Evolutionary conservation across 208 protist genomes (phyloP).

Genomic region (Trichomonas gallinae): DNA sequence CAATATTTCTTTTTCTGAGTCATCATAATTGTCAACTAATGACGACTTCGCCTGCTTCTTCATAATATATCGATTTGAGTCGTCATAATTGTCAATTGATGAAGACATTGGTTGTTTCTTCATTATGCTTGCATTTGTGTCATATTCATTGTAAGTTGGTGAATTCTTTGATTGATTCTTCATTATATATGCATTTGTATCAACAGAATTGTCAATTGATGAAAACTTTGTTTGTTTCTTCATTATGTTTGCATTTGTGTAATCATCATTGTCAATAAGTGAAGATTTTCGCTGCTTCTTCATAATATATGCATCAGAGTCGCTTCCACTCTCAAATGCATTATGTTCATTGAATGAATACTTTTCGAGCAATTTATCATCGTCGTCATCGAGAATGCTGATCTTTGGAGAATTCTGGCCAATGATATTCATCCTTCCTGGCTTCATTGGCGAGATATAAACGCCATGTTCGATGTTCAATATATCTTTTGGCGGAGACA

Average conservation of each 20-base stretch:
- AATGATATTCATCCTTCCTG: not conserved
- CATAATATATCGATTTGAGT: too few relatives aligned
- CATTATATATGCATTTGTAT: not conserved
- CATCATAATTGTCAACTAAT: not conserved
- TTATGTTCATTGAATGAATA: not conserved
- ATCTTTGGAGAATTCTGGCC: not conserved
- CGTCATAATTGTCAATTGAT: too few relatives aligned
- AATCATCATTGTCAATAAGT: not conserved
- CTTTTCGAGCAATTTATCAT: not conserved
- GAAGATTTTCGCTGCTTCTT: too few relatives aligned
- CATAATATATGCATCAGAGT: too few relatives aligned
- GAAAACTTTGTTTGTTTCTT: not conserved
- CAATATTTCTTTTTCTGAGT: not conserved
- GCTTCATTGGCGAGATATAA: not conserved
- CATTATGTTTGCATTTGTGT: not conserved
- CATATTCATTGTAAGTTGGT: too few relatives aligned
- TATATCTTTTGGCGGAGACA: not conserved
- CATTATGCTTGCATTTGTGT: too few relatives aligned
- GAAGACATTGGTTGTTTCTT: too few relatives aligned
- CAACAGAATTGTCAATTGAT: not conserved
- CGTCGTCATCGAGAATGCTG: not conserved
- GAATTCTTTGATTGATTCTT: too few relatives aligned
- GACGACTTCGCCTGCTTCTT: too few relatives aligned
- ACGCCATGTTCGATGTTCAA: not conserved
- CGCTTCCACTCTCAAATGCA: too few relatives aligned